Conservation (phyloP, 1,284 basidiomycete genomes). For the Moesziomyces antarcticus region DNA sequence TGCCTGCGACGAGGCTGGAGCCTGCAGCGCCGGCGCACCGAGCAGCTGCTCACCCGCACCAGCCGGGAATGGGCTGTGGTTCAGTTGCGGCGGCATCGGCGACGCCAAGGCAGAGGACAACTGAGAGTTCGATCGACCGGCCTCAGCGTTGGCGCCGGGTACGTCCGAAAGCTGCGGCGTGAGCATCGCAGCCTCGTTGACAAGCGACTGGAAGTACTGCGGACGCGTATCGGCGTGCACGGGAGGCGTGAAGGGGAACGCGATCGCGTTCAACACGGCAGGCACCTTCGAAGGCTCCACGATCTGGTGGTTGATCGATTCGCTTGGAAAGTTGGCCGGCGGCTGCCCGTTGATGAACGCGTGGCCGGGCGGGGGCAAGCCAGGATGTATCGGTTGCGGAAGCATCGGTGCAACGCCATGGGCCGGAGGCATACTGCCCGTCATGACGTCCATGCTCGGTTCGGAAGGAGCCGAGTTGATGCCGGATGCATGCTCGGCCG, state of each 20-base stretch:
- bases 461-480: conserved; percentile 2
- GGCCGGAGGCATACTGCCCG: conserved; percentile 9
- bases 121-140: conserved; percentile 17
- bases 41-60: conserved; percentile 21
- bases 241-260: conserved; percentile 63
- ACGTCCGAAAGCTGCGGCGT: conserved; percentile 45
- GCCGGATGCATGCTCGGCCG: conserved; percentile 11
- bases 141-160: conserved; percentile 17
- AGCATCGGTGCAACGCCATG: conserved; percentile 12
- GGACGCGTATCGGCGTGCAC: conserved; percentile 45
- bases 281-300: conserved; percentile 61
- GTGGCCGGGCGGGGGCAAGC: conserved; percentile 22
- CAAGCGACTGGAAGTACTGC: conserved; percentile 46
- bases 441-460: not conserved
- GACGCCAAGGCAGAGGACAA: conserved; percentile 38
- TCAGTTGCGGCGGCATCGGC: conserved; percentile 38
- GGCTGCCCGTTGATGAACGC: conserved; percentile 49
- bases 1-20: conserved; percentile 28
- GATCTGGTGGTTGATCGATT: conserved; percentile 57
- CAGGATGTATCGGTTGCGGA: conserved; percentile 23
- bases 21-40: conserved; percentile 26
- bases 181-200: conserved; percentile 43
- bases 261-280: conserved; percentile 54
- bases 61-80: conserved; percentile 35
- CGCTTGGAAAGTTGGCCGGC: conserved; percentile 40